A percentile compares a stretch with the other conserved stretches of the same genome.
These are phyloP conservation scores for Penstemon eatonii DNA, from an alignment of 257 asterid species.

Conservation along the genomic window DNA sequence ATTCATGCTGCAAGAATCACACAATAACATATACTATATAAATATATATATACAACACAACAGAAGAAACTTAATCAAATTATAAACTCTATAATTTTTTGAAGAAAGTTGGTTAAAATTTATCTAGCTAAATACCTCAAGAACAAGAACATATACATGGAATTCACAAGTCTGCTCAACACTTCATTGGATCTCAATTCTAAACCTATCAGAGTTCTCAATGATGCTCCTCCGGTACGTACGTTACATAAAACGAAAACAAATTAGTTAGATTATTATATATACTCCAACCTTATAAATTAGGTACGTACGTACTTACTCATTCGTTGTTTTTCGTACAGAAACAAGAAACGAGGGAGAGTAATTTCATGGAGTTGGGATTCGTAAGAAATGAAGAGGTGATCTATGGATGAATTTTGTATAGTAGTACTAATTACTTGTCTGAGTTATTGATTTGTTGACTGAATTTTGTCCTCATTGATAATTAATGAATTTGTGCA, in stretches of 20 bases:
- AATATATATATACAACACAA: neutral
- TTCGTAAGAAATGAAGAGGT: constrained; percentile 54
- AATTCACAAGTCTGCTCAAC: constrained; percentile 52
- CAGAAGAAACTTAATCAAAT: neutral
- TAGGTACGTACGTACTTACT: neutral
- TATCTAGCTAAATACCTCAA: too few species aligned
- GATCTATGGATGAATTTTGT: neutral
- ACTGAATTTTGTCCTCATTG: too few species aligned
- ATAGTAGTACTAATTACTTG: too few species aligned
- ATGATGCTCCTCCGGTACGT: constrained; percentile 28
- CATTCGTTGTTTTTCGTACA: constrained; percentile 25
- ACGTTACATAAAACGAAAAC: too few species aligned
- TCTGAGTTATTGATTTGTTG: too few species aligned
- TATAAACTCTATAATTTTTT: neutral
- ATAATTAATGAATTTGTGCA: constrained; percentile 12
- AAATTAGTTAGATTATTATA: too few species aligned
- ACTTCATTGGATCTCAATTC: constrained; percentile 69
- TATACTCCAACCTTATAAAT: too few species aligned
- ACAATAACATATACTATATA: neutral
- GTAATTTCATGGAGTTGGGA: constrained; percentile 48
- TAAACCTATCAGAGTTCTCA: constrained; percentile 43
- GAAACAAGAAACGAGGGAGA: constrained; percentile 62
- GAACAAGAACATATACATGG: constrained; percentile 39
- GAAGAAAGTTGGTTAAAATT: neutral
- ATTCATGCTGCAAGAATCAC: constrained; percentile 1